Evolutionary conservation across 805 yeast species (phyloP).

Genomic region (Lachancea thermotolerans): DNA sequence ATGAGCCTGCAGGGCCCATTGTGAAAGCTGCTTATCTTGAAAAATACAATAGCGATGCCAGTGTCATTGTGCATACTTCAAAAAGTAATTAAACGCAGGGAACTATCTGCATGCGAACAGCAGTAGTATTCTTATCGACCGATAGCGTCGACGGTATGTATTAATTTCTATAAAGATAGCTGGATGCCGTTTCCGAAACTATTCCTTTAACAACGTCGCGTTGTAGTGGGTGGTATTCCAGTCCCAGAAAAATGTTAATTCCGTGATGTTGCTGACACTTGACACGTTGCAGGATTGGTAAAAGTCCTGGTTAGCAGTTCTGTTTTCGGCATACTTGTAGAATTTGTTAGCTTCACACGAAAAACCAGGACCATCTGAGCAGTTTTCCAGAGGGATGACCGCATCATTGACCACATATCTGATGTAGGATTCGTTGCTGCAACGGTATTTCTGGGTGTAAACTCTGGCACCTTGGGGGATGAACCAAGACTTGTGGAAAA

Average conservation of each 20-base stretch:
- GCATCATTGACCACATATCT: slow-evolving; percentile 50
- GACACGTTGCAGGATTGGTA: slow-evolving; percentile 28
- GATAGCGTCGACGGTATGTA: no score
- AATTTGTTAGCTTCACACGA: slow-evolving; percentile 37
- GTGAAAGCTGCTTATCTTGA: no score
- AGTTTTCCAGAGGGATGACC: slow-evolving; percentile 43
- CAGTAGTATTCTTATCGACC: no score
- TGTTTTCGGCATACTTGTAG: slow-evolving; percentile 27
- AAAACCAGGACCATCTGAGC: slow-evolving; percentile 50
- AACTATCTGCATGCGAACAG: no score
- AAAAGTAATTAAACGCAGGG: no score
- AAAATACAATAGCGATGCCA: no score
- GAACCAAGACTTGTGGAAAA: slow-evolving; percentile 43
- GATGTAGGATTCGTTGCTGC: slow-evolving; percentile 38
- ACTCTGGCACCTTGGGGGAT: slow-evolving; percentile 55
- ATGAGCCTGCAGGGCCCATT: no score
- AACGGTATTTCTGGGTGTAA: slow-evolving; percentile 43
- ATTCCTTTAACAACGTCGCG: slow-evolving; percentile 10
- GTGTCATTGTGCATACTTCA: no score
- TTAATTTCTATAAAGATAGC: no score
- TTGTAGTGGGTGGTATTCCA: slow-evolving; percentile 15
- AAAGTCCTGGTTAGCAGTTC: slow-evolving; percentile 29
- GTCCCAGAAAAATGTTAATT: slow-evolving; percentile 21
- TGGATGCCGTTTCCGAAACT: no score
- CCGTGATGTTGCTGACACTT: slow-evolving; percentile 15